A percentile compares a stretch with the other conserved stretches of the same genome.
These are phyloP conservation scores for Suhomyces emberorum DNA, from an alignment of 805 yeast species.

Conservation along the genomic window DNA sequence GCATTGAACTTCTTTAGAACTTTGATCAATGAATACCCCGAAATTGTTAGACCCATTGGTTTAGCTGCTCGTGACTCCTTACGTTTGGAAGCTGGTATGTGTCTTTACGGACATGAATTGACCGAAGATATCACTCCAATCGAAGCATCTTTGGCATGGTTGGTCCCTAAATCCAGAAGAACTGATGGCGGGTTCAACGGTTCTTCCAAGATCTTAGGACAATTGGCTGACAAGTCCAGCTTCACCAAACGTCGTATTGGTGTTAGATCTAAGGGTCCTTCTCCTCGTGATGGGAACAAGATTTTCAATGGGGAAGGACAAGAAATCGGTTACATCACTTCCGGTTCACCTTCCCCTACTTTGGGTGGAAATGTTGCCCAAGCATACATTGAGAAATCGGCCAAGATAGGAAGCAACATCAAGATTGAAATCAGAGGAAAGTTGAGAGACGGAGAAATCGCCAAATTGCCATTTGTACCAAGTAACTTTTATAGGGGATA, in stretches of 20 bases:
- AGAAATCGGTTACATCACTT: conserved; percentile 51
- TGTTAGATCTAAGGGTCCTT: conserved; percentile 73
- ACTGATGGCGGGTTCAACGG: conserved; percentile 68
- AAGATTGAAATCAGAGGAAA: conserved; percentile 82
- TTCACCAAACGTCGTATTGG: conserved; percentile 69
- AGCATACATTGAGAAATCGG: conserved; percentile 74
- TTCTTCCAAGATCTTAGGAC: conserved; percentile 60
- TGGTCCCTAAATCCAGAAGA: conserved; percentile 79
- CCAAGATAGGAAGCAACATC: conserved; percentile 71
- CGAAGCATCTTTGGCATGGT: conserved; percentile 87
- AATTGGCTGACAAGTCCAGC: conserved; percentile 61
- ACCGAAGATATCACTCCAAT: conserved; percentile 78
- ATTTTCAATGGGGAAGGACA: conserved; percentile 55
- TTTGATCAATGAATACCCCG: conserved; percentile 50
- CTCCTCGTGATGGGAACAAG: conserved; percentile 80
- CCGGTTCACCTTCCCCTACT: conserved; percentile 63
- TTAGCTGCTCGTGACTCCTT: conserved; percentile 97
- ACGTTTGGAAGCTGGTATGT: conserved; percentile 97
- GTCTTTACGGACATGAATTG: conserved; percentile 92
- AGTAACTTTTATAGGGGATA: conserved; percentile 62
- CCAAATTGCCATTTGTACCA: conserved; percentile 81
- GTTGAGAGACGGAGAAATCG: conserved; percentile 67
- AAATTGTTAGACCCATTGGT: conserved; percentile 78
- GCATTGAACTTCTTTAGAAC: conserved; percentile 62
- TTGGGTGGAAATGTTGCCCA: conserved; percentile 83